Evolutionary conservation across 2,329 filamentous ascomycete genomes (phyloP), one percentile per base, ranked within the genome.

Genomic region (Berkeleyomyces basicola): DNA sequence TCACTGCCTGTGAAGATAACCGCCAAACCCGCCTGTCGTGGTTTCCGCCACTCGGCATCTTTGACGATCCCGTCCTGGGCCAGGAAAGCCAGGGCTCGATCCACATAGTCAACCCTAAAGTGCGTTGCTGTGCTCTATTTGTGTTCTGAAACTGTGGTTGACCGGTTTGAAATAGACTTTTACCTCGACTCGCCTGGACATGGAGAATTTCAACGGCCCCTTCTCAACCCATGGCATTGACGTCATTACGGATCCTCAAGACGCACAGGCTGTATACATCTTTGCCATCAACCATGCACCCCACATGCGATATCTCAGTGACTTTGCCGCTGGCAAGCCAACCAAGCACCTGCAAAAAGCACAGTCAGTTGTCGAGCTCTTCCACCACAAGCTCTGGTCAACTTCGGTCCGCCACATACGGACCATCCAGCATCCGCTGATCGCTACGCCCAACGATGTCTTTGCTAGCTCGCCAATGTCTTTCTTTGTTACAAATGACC

Each of bases 161-260:
- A 33, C 42, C 23, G 14, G 42, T n/a, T 42, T 49, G 37, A 47
- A 1, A 37, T 14, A 81, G 77, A 80, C 75, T 2, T 69, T 76
- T 67, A 73, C 72, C 58, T 74, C 75, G 0, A 74, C 71, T 53
- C 73, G 76, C 31, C 72, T 85, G 2, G 65, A 67, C 0, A 75
- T 84, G 14, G 71, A 77, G 5, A 75, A 77, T 61, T 85, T 84
- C 65, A 64, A 75, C 1, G 74, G 75, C 0, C 74, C 80, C 0
- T 83, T 84, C 59, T 68, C 79, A 4, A 82, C 82, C 0, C 82
- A 85, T 66, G 82, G 82, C 1, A 81, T 85, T 65, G 81, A 82
- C 64, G 73, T 85, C 5, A 74, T 82, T n/a, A 69, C 73, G 2
- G 80, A 83, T 65, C 76, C 75, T 0, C 67, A 74, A 1, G 67